Percentiles rank a stretch among this genome's conserved stretches.
phyloP scores from a whole-genome alignment of 352 stramenopile genomes.

The Plasmopara viticola region DNA sequence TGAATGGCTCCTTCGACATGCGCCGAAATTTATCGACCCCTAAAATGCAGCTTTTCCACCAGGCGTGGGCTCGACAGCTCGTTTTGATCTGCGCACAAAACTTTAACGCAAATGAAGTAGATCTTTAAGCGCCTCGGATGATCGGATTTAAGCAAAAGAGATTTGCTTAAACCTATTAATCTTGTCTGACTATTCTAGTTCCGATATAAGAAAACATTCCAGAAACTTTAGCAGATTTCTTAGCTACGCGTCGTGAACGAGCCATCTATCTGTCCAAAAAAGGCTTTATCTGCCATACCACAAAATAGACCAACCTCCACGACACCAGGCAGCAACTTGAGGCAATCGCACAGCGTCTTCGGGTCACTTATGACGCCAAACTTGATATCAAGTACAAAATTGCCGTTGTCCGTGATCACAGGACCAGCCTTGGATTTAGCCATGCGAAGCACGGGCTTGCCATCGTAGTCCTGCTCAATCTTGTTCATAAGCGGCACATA shows the following conservation, averaged over 20 bases:
- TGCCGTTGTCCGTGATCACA: slow-evolving; percentile 96
- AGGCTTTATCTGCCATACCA: slow-evolving; percentile 84
- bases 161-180: too few species aligned
- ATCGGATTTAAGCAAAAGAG: too few species aligned
- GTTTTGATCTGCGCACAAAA: not conserved
- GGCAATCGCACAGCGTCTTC: slow-evolving; percentile 47
- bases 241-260: slow-evolving; percentile 59
- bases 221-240: slow-evolving; percentile 10
- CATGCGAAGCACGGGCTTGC: slow-evolving; percentile 68
- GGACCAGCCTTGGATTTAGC: slow-evolving; percentile 91
- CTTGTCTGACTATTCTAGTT: too few species aligned
- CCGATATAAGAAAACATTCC: too few species aligned
- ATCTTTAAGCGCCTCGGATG: too few species aligned
- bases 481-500: slow-evolving; percentile 91
- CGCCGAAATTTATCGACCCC: not conserved
- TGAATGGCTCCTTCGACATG: slow-evolving; percentile 10
- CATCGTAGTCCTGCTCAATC: slow-evolving; percentile 47
- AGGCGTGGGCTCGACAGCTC: not conserved
- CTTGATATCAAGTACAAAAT: slow-evolving; percentile 87
- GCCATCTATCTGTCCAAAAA: slow-evolving; percentile 82
- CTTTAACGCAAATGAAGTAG: too few species aligned
- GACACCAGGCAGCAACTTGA: slow-evolving; percentile 82
- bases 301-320: slow-evolving; percentile 87
- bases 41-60: not conserved
- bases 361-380: slow-evolving; percentile 76